phyloP scores from a whole-genome alignment of 1,284 basidiomycete genomes.

The Malassezia arunalokei region DNA sequence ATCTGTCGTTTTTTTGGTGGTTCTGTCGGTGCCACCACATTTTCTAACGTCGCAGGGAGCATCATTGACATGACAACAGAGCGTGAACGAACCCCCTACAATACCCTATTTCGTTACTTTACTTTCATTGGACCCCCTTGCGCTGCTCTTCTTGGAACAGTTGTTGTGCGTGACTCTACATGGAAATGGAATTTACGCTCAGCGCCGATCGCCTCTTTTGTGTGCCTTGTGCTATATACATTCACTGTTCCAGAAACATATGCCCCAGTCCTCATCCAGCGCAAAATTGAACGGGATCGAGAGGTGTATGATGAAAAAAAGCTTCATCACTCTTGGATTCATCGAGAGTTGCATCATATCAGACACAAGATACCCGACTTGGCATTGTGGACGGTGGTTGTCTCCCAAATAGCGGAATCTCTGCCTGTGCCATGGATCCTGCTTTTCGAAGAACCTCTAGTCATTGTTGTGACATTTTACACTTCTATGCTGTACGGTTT shows the following conservation, averaged over 20 bases:
- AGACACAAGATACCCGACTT: background rate
- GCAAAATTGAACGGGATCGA: background rate
- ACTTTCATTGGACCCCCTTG: constrained; percentile 14
- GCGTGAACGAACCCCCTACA: constrained; percentile 16
- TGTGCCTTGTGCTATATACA: constrained; percentile 8
- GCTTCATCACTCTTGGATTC: background rate
- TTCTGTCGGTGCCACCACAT: constrained; percentile 1
- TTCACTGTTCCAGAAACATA: constrained; percentile 16
- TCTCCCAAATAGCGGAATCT: background rate
- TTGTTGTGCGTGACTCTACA: constrained; percentile 6
- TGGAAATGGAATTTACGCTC: constrained; percentile 19
- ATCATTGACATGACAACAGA: constrained; percentile 18
- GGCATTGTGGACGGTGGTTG: background rate
- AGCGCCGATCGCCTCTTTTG: constrained; percentile 7
- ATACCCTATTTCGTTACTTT: constrained; percentile 14
- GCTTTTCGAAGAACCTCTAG: constrained; percentile 17
- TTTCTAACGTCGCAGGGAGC: constrained; percentile 17
- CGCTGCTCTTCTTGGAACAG: constrained; percentile 12
- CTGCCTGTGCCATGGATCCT: constrained; percentile 12
- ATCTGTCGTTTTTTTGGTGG: constrained; percentile 16
- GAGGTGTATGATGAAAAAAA: background rate
- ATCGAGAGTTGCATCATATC: background rate
- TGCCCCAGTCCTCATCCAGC: background rate
- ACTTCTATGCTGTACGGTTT: constrained; percentile 18
- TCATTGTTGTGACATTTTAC: constrained; percentile 17